Evolutionary conservation across 768 basidiomycete genomes (phyloP).

Genomic region (Tricholoma sp.): DNA sequence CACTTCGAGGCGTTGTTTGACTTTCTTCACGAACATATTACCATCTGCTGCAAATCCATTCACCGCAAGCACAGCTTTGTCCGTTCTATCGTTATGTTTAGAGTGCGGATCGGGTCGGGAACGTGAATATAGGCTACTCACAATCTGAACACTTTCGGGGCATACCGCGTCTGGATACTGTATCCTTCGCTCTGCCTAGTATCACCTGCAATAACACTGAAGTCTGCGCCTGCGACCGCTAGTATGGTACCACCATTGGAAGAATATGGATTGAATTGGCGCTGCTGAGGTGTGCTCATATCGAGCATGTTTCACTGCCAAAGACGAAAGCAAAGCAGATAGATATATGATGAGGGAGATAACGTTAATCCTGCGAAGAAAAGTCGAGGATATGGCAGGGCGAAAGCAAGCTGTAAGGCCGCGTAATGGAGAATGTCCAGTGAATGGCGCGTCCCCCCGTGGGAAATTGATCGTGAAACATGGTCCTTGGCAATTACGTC

Average conservation of each 20-base stretch:
- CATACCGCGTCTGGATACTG: slow-evolving; percentile 95
- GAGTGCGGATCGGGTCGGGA: slow-evolving; percentile 3
- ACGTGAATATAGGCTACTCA: slow-evolving; percentile 34
- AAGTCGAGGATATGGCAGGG: slow-evolving; percentile 20
- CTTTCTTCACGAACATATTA: slow-evolving; percentile 95
- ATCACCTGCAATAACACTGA: slow-evolving; percentile 93
- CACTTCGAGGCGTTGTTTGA: slow-evolving; percentile 94
- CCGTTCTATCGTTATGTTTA: slow-evolving; percentile 53
- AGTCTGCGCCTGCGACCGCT: slow-evolving; percentile 90
- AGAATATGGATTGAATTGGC: slow-evolving; percentile 82
- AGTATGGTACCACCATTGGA: slow-evolving; percentile 97
- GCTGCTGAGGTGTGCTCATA: slow-evolving; percentile 44
- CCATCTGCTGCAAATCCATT: slow-evolving; percentile 98
- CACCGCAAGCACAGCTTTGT: slow-evolving; percentile 89
- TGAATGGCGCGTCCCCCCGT: slow-evolving; percentile 32
- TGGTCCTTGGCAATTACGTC: neutral
- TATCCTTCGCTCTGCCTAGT: slow-evolving; percentile 97
- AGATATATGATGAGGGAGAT: slow-evolving; percentile 1
- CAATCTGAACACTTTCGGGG: slow-evolving; percentile 92
- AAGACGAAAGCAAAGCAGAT: slow-evolving; percentile 3
- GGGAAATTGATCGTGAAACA: slow-evolving; percentile 23
- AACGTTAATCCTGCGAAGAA: slow-evolving; percentile 10
- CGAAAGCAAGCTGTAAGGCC: slow-evolving; percentile 27
- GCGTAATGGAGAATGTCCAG: slow-evolving; percentile 29
- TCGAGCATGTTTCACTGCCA: slow-evolving; percentile 25